Percentiles rank a stretch among this genome's conserved stretches.
Conservation (phyloP, 2,329 filamentous ascomycete genomes). For the Fusarium praegraminearum region DNA sequence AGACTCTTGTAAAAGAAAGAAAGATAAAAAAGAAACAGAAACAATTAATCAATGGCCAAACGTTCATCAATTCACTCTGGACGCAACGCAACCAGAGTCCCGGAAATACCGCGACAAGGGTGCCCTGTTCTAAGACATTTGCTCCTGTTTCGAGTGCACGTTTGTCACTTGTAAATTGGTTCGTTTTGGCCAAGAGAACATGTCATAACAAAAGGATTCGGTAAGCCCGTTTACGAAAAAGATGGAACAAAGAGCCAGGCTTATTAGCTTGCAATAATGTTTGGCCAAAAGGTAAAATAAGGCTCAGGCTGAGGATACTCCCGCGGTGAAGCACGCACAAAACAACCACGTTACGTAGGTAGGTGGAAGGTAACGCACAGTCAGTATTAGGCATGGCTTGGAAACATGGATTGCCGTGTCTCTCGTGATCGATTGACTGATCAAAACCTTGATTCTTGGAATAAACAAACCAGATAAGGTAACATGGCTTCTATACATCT, state of each 20-base stretch:
- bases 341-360: neutral
- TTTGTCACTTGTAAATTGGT: constrained; percentile 20
- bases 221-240: constrained; percentile 29
- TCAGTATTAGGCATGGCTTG: constrained; percentile 4
- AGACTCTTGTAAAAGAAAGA: neutral
- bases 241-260: constrained; percentile 1
- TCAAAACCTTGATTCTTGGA: constrained; percentile 1
- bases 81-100: constrained; percentile 27
- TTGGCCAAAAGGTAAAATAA: constrained; percentile 3
- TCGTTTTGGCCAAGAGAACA: constrained; percentile 8
- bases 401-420: neutral
- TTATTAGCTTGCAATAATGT: constrained; percentile 26
- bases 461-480: constrained; percentile 1
- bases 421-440: neutral
- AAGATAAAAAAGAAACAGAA: neutral
- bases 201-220: constrained; percentile 21
- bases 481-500: constrained; percentile 3
- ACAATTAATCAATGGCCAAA: neutral
- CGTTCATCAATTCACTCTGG: neutral
- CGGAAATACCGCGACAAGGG: constrained; percentile 46
- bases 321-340: neutral
- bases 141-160: constrained; percentile 32
- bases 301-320: constrained; percentile 19
- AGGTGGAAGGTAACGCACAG: neutral
- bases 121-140: constrained; percentile 26